These are phyloP conservation scores for Thecaphora frezii DNA, from an alignment of 1,284 basidiomycete genomes.

Conservation along the genomic window DNA sequence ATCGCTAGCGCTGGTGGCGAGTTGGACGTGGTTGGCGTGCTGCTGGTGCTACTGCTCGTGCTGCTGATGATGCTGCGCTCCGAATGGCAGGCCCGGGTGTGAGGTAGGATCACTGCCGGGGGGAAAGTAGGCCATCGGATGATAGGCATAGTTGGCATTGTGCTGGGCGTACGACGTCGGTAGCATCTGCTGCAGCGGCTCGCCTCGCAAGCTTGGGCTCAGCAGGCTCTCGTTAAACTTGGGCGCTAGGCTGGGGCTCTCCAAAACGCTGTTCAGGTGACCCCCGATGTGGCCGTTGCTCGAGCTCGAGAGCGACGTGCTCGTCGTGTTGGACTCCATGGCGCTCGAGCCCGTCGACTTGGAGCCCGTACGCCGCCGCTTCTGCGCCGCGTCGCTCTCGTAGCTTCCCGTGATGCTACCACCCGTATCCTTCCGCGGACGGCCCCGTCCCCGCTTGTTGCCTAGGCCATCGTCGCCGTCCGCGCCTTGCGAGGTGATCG, in stretches of 20 bases:
- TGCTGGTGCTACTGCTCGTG: constrained; percentile 46
- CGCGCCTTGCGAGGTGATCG: constrained; percentile 10
- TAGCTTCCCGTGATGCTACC: constrained; percentile 1
- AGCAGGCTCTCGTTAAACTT: not conserved
- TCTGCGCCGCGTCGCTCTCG: not conserved
- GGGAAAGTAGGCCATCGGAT: no score
- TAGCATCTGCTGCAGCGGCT: not conserved
- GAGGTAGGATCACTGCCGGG: no score
- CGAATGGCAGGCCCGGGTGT: no score
- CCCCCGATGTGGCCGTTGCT: constrained; percentile 28
- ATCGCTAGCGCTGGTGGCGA: constrained; percentile 3
- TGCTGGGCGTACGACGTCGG: no score
- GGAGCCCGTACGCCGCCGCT: not conserved
- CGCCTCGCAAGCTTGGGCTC: not conserved
- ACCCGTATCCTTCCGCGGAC: constrained; percentile 26
- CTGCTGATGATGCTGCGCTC: no score
- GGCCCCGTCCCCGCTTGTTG: constrained; percentile 27
- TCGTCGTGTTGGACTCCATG: constrained; percentile 13
- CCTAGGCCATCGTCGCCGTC: constrained; percentile 20
- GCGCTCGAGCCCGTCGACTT: not conserved
- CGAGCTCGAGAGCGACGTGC: constrained; percentile 20
- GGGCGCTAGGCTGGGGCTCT: not conserved
- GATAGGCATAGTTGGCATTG: no score
- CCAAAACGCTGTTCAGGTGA: no score
- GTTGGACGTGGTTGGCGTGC: constrained; percentile 32